Percentiles rank a stretch among this genome's conserved stretches.
phyloP scores from a whole-genome alignment of 2,329 filamentous ascomycete genomes.

The Fusarium temperatum region DNA sequence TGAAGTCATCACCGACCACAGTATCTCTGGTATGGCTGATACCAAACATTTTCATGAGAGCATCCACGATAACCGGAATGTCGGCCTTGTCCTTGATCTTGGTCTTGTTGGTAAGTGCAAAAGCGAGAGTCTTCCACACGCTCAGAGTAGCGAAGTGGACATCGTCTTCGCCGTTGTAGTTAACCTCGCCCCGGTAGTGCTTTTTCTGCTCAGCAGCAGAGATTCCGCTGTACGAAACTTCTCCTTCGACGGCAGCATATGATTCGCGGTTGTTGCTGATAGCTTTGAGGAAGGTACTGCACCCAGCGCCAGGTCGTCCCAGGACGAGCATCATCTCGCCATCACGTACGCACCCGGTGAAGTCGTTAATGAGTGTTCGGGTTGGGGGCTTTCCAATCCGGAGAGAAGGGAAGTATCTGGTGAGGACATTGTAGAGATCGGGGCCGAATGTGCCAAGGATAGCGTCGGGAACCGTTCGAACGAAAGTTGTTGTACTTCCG shows the following conservation, averaged over 20 bases:
- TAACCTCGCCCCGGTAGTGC: conserved; percentile 77
- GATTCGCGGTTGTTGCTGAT: conserved; percentile 74
- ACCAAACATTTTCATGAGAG: conserved; percentile 80
- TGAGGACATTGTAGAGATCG: conserved; percentile 74
- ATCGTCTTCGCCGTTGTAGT: conserved; percentile 82
- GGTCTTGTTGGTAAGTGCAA: conserved; percentile 79
- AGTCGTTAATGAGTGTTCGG: conserved; percentile 44
- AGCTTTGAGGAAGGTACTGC: conserved; percentile 79
- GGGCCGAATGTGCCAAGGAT: conserved; percentile 82
- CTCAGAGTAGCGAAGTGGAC: conserved; percentile 77
- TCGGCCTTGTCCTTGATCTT: conserved; percentile 70
- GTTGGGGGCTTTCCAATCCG: conserved; percentile 37
- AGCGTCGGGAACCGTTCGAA: conserved; percentile 77
- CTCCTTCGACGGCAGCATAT: conserved; percentile 73
- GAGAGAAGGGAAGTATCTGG: conserved; percentile 48
- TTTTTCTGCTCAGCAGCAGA: conserved; percentile 73
- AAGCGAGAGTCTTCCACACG: conserved; percentile 80
- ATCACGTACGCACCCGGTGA: conserved; percentile 48
- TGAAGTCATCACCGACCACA: conserved; percentile 75
- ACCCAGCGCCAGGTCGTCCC: conserved; percentile 77
- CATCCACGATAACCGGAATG: conserved; percentile 74
- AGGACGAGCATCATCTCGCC: conserved; percentile 58
- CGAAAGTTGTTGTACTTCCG: conserved; percentile 72
- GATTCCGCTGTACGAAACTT: conserved; percentile 78
- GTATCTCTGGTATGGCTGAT: conserved; percentile 80